A percentile compares a stretch with the other conserved stretches of the same genome.
These are phyloP conservation scores for Lactuca saligna DNA, from an alignment of 129 eudicot species.

Conservation along the genomic window DNA sequence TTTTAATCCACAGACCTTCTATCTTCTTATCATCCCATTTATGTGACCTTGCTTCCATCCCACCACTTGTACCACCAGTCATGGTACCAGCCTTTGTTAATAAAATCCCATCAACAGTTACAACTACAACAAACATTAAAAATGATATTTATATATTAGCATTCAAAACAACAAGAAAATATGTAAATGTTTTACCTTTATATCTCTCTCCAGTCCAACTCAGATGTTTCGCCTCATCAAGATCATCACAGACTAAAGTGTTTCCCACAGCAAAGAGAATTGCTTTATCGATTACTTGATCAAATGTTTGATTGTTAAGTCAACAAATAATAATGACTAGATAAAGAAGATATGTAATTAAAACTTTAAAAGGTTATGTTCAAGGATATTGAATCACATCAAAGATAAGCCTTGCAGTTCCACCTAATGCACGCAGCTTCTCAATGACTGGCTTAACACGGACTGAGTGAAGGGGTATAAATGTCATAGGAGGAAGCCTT, in stretches of 20 bases:
- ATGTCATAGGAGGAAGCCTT: slow-evolving; percentile 99
- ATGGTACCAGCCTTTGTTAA: slow-evolving; percentile 97
- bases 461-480: slow-evolving; percentile 92
- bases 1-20: slow-evolving; percentile 46
- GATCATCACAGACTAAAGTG: slow-evolving; percentile 95
- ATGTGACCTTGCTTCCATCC: slow-evolving; percentile 97
- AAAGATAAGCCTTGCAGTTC: slow-evolving; percentile 82
- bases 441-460: slow-evolving; percentile 88
- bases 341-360: too few species aligned
- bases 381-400: slow-evolving; percentile 98
- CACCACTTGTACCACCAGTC: slow-evolving; percentile 99
- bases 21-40: slow-evolving; percentile 98
- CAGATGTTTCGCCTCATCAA: slow-evolving; percentile 81
- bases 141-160: background rate
- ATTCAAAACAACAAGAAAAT: background rate
- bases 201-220: slow-evolving; percentile 93
- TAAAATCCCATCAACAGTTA: slow-evolving; percentile 88
- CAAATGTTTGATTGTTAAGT: slow-evolving; percentile 78
- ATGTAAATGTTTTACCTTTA: slow-evolving; percentile 53
- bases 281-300: slow-evolving; percentile 83
- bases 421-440: slow-evolving; percentile 86
- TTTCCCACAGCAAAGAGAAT: slow-evolving; percentile 92
- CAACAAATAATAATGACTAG: background rate
- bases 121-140: slow-evolving; percentile 57
- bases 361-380: background rate